Evolutionary conservation across 306 rosid species (phyloP).

Genomic region (Parietaria judaica): DNA sequence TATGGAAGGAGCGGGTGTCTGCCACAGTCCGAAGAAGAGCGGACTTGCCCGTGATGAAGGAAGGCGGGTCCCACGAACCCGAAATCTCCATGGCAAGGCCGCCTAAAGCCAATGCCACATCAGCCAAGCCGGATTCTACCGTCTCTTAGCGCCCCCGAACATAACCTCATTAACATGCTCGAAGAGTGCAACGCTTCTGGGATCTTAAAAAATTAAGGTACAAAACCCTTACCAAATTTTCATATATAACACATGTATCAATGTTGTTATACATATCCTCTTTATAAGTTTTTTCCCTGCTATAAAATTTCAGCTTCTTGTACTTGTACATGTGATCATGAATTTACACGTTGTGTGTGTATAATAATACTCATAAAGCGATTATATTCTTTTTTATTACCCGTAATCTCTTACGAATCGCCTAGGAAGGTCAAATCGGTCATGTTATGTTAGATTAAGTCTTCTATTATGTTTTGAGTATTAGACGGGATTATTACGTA

Average conservation of each 20-base stretch:
- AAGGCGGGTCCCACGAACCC: constrained; percentile 39
- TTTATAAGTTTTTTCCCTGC: background rate
- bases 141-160: constrained; percentile 91
- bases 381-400: too few species aligned
- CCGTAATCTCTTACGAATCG: too few species aligned
- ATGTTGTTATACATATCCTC: constrained; percentile 4
- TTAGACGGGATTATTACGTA: too few species aligned
- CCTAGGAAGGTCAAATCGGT: too few species aligned
- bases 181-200: constrained; percentile 84
- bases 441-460: too few species aligned
- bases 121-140: constrained; percentile 71
- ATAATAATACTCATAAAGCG: background rate
- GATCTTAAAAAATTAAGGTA: constrained; percentile 36
- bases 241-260: constrained; percentile 7
- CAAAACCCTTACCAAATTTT: constrained; percentile 6
- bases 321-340: background rate
- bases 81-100: constrained; percentile 28
- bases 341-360: background rate
- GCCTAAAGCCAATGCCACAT: constrained; percentile 39
- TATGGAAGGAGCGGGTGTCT: constrained; percentile 90
- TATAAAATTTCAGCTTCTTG: background rate
- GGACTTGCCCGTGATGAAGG: constrained; percentile 75
- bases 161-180: constrained; percentile 66
- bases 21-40: constrained; percentile 60
- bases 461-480: too few species aligned